Conservation (phyloP, 176 grass and related monocot species). For the Oryza meridionalis region DNA sequence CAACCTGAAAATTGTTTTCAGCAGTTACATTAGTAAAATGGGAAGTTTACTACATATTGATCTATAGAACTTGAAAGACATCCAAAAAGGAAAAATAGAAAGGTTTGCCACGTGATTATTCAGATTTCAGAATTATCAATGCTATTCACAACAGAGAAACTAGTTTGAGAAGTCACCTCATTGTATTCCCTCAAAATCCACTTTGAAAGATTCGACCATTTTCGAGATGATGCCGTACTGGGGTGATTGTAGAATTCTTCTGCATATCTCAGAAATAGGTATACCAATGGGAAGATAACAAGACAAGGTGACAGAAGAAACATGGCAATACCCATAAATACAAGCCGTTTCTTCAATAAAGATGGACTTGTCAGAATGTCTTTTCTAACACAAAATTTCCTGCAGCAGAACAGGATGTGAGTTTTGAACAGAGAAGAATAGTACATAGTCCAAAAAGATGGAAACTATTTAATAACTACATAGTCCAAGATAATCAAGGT, state of each 20-base stretch:
- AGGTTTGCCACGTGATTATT: background rate
- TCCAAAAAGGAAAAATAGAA: constrained; percentile 4
- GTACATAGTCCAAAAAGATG: background rate
- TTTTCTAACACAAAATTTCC: constrained; percentile 68
- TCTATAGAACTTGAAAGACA: background rate
- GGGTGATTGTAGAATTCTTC: constrained; percentile 74
- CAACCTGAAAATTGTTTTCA: constrained; percentile 49
- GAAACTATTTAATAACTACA: constrained; percentile 4
- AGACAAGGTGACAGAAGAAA: constrained; percentile 64
- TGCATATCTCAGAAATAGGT: constrained; percentile 68
- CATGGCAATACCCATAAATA: constrained; percentile 63
- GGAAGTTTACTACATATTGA: constrained; percentile 2
- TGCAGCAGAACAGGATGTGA: constrained; percentile 44
- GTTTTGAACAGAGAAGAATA: background rate
- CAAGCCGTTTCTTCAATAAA: constrained; percentile 52
- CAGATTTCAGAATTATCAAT: constrained; percentile 7
- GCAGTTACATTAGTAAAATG: background rate
- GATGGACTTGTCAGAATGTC: constrained; percentile 58
- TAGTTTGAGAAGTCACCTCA: constrained; percentile 46
- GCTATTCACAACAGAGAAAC: background rate
- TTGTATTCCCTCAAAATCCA: constrained; percentile 80
- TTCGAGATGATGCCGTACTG: constrained; percentile 65
- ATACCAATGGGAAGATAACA: constrained; percentile 65
- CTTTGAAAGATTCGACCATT: constrained; percentile 73
- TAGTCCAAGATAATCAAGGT: background rate